Conservation (phyloP, 2,329 filamentous ascomycete genomes). For the Aureobasidium lini region DNA sequence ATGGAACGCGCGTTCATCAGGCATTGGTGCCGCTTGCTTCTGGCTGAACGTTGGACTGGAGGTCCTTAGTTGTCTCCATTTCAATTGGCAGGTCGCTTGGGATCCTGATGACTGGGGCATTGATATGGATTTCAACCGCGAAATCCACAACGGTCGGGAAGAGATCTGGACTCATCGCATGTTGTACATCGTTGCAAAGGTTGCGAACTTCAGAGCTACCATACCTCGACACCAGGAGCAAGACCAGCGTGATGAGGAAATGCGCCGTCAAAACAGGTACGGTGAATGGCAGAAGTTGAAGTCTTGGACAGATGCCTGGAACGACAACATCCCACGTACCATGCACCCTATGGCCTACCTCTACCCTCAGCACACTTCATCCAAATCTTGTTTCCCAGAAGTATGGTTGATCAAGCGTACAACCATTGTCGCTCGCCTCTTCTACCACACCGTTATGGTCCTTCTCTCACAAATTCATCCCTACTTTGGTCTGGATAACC, state of each 20-base stretch:
- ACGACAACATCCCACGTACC: conserved; percentile 65
- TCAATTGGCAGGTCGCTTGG: conserved; percentile 82
- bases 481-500: conserved; percentile 49
- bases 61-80: conserved; percentile 76
- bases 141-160: conserved; percentile 56
- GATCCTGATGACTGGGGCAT: conserved; percentile 86
- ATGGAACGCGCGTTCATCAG: conserved; percentile 73
- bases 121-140: conserved; percentile 62
- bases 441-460: conserved; percentile 82
- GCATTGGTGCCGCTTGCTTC: conserved; percentile 81
- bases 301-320: conserved; percentile 76
- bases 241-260: conserved; percentile 55
- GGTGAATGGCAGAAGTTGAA: conserved; percentile 76
- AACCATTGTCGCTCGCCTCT: conserved; percentile 72
- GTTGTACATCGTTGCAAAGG: conserved; percentile 78
- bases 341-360: conserved; percentile 84
- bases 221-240: conserved; percentile 54
- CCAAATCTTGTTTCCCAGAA: conserved; percentile 73
- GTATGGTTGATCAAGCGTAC: conserved; percentile 82
- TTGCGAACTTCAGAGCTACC: conserved; percentile 74
- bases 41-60: conserved; percentile 92
- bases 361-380: conserved; percentile 57
- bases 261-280: conserved; percentile 56
- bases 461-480: conserved; percentile 76
- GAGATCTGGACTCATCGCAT: conserved; percentile 86